Conservation (phyloP, 257 asterid species). For the Sherardia arvensis region DNA sequence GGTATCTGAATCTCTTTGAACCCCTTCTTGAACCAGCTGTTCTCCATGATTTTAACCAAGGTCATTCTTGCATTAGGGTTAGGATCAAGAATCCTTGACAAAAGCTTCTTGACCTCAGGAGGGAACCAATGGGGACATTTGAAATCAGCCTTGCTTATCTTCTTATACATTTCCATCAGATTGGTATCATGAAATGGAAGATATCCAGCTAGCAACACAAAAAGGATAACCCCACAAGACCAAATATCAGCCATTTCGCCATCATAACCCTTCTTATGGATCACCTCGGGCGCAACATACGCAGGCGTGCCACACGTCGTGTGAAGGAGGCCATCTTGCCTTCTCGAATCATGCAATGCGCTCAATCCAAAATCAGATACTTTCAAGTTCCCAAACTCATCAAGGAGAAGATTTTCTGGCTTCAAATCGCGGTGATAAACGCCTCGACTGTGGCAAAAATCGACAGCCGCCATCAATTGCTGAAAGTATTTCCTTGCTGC, state of each 20-base stretch:
- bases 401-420: conserved; percentile 86
- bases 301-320: conserved; percentile 96
- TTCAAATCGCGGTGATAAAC: conserved; percentile 87
- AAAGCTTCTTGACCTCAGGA: conserved; percentile 52
- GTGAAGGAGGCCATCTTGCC: conserved; percentile 85
- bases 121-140: conserved; percentile 86
- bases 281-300: conserved; percentile 93
- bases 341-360: conserved; percentile 52
- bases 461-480: conserved; percentile 74
- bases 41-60: conserved; percentile 56
- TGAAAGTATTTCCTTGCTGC: conserved; percentile 69
- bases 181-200: conserved; percentile 78
- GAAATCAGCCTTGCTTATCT: conserved; percentile 62
- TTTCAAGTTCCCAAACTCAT: conserved; percentile 58
- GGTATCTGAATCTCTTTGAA: conserved; percentile 30
- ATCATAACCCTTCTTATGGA: conserved; percentile 57
- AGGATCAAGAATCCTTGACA: conserved; percentile 69
- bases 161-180: conserved; percentile 67
- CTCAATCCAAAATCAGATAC: conserved; percentile 86
- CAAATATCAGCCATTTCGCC: conserved; percentile 90
- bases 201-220: conserved; percentile 71
- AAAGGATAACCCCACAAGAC: conserved; percentile 85
- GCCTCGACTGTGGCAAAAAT: conserved; percentile 82
- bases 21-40: conserved; percentile 67
- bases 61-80: conserved; percentile 50